These are phyloP conservation scores for Spiraea crenata DNA, from an alignment of 331 rosid species.

Conservation along the genomic window DNA sequence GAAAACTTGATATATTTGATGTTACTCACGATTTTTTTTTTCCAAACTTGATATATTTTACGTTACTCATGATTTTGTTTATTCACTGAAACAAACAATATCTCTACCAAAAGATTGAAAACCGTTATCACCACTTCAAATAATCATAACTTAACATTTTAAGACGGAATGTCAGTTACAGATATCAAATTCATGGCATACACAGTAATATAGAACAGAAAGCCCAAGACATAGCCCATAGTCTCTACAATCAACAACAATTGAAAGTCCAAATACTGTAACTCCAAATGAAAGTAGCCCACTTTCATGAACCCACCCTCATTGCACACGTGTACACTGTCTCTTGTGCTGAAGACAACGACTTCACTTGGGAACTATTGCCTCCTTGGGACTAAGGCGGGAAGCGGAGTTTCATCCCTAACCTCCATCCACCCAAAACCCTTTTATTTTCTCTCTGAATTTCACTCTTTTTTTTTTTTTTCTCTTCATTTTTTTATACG, in stretches of 20 bases:
- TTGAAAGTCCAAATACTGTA: too few relatives aligned
- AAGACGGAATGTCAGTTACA: too few relatives aligned
- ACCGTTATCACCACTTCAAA: too few relatives aligned
- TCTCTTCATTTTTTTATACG: not conserved
- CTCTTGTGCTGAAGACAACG: not conserved
- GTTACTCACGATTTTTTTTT: too few relatives aligned
- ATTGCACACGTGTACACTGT: not conserved
- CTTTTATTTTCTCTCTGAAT: not conserved
- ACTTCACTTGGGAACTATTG: not conserved
- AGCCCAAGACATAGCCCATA: not conserved
- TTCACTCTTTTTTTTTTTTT: constrained; percentile 4
- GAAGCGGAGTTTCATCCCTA: constrained; percentile 30
- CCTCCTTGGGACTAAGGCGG: constrained; percentile 42
- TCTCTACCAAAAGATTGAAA: too few relatives aligned
- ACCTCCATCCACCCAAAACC: constrained; percentile 1
- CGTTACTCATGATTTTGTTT: too few relatives aligned
- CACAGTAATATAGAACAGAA: not conserved
- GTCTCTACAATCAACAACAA: not conserved
- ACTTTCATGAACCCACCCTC: not conserved
- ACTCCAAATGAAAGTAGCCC: too few relatives aligned
- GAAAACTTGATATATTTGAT: too few relatives aligned
- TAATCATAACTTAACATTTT: too few relatives aligned
- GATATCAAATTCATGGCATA: too few relatives aligned
- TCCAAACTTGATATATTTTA: too few relatives aligned
- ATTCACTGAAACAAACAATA: too few relatives aligned